These are phyloP conservation scores for Cadophora gregata DNA, from an alignment of 2,329 filamentous ascomycete genomes.

Conservation along the genomic window DNA sequence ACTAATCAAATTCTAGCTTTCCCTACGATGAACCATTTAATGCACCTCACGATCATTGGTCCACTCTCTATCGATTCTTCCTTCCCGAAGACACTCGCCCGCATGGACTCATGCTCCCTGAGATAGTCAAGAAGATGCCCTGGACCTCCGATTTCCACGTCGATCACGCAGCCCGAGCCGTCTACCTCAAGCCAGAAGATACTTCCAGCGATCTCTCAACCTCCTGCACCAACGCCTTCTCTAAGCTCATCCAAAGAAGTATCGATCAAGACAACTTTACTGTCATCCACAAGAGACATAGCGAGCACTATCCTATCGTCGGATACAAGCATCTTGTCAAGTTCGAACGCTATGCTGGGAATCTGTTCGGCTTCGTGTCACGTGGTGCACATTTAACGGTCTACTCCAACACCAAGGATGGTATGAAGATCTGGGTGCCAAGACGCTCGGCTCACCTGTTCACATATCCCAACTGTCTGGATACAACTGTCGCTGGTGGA, in stretches of 20 bases:
- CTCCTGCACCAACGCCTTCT: conserved; percentile 49
- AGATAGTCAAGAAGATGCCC: conserved; percentile 54
- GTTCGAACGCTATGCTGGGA: conserved; percentile 35
- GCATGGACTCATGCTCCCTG: conserved; percentile 57
- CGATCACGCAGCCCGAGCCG: conserved; percentile 41
- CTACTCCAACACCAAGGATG: conserved; percentile 56
- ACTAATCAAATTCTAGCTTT: conserved; percentile 17
- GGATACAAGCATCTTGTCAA: conserved; percentile 32
- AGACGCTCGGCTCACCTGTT: conserved; percentile 68
- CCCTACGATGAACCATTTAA: conserved; percentile 28
- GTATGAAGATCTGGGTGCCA: conserved; percentile 73
- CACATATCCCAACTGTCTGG: conserved; percentile 76
- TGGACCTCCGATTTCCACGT: conserved; percentile 51
- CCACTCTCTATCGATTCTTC: conserved; percentile 51
- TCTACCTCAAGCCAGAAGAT: conserved; percentile 44
- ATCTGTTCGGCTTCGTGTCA: conserved; percentile 69
- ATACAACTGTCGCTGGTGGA: conserved; percentile 82
- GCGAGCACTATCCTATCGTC: conserved; percentile 50
- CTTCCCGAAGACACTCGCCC: conserved; percentile 53
- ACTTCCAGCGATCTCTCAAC: conserved; percentile 36
- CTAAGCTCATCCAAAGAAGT: conserved; percentile 48
- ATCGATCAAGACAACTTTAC: conserved; percentile 45
- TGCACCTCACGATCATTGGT: conserved; percentile 25
- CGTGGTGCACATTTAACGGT: conserved; percentile 72
- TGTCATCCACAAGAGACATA: conserved; percentile 49